A percentile compares a stretch with the other conserved stretches of the same genome.
Conservation (phyloP, 192 early-diverging fungal species). For the Dissophora ornata region DNA sequence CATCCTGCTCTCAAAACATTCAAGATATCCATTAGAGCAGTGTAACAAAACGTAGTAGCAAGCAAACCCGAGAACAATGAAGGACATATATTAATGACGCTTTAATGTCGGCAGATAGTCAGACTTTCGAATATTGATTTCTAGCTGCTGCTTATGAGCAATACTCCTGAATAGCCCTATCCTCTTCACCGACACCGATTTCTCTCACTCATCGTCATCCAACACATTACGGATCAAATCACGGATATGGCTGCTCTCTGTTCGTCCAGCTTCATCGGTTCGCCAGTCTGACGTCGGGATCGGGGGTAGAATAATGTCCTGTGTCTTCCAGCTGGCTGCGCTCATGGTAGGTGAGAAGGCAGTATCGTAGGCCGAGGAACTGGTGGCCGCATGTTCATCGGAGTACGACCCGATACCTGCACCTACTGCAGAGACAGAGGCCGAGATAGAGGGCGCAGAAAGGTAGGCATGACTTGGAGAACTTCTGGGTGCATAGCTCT, state of each 20-base stretch:
- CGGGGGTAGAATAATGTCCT: constrained; percentile 13
- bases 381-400: neutral
- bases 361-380: constrained; percentile 31
- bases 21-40: no score
- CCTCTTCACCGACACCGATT: neutral
- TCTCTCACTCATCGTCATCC: constrained; percentile 20
- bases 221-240: constrained; percentile 46
- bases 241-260: constrained; percentile 24
- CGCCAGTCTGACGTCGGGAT: constrained; percentile 7
- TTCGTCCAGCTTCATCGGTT: constrained; percentile 6
- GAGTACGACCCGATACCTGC: no score
- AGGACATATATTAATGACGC: no score
- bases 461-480: constrained; percentile 12
- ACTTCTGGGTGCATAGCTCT: neutral
- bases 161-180: neutral
- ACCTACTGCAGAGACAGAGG: neutral
- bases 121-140: no score
- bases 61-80: no score
- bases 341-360: constrained; percentile 27
- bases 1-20: no score
- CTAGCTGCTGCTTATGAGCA: neutral
- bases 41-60: no score
- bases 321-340: neutral
- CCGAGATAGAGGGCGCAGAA: constrained; percentile 7
- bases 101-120: no score